phyloP scores from a whole-genome alignment of 345 rosid species.

The Heritiera littoralis region DNA sequence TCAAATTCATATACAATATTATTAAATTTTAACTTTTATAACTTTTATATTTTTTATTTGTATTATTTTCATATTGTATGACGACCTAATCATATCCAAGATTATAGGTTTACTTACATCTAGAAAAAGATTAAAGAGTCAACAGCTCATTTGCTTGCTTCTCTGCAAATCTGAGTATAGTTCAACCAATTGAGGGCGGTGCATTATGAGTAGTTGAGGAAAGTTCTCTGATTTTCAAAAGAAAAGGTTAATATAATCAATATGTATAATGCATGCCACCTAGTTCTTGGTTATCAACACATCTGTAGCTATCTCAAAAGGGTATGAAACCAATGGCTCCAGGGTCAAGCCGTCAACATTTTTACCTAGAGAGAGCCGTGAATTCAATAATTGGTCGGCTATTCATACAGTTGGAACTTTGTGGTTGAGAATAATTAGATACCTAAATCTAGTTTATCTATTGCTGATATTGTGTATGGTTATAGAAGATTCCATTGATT shows the following conservation, averaged over 20 bases:
- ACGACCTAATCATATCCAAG: background rate
- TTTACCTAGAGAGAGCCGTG: background rate
- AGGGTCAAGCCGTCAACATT: background rate
- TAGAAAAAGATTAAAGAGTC: background rate
- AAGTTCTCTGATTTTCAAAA: background rate
- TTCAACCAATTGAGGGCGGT: background rate
- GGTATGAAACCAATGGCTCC: background rate
- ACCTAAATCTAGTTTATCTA: too few species aligned
- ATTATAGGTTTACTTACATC: background rate
- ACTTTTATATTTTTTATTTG: too few species aligned
- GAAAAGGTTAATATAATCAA: background rate
- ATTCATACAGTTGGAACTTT: background rate
- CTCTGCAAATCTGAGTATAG: background rate
- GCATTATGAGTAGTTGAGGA: background rate
- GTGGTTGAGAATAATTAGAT: background rate
- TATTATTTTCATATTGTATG: too few species aligned
- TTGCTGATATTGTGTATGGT: too few species aligned
- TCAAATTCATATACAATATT: too few species aligned
- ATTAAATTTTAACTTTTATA: too few species aligned
- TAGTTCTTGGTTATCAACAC: background rate
- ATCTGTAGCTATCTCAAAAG: background rate
- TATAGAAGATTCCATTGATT: too few species aligned
- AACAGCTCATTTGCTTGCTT: background rate
- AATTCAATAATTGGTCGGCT: background rate
- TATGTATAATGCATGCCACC: background rate